These are phyloP conservation scores for Lumnitzera littorea DNA, from an alignment of 345 rosid genomes.

Conservation along the genomic window DNA sequence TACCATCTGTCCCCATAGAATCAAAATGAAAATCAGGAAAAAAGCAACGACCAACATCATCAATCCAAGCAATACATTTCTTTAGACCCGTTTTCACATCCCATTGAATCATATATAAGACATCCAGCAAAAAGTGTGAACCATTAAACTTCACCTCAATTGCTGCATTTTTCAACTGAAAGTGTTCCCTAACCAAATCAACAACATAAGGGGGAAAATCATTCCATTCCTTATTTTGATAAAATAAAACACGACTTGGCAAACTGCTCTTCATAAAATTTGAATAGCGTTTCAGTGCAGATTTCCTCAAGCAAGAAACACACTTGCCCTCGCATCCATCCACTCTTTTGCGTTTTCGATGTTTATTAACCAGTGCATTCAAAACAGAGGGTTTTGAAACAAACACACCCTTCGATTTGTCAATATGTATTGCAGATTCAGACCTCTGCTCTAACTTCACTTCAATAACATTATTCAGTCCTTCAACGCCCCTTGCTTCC, in stretches of 20 bases:
- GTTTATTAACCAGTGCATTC: conserved; percentile 18
- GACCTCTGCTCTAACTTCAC: conserved; percentile 6
- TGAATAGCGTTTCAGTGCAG: conserved; percentile 22
- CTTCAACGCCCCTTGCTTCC: conserved; percentile 10
- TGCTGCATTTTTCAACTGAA: conserved; percentile 25
- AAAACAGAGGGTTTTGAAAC: conserved; percentile 15
- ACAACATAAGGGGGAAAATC: conserved; percentile 27
- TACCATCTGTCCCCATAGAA: conserved; percentile 7
- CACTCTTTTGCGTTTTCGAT: conserved; percentile 46
- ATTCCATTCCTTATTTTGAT: conserved; percentile 29
- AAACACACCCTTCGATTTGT: conserved; percentile 2
- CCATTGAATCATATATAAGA: conserved; percentile 26
- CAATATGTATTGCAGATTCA: background rate
- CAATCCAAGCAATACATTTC: conserved; percentile 42
- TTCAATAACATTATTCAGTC: background rate
- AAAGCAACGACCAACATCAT: conserved; percentile 30
- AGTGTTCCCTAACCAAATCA: conserved; percentile 17
- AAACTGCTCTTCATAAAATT: conserved; percentile 26
- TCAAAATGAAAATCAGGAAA: conserved; percentile 26
- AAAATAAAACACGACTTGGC: conserved; percentile 33
- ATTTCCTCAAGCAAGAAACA: conserved; percentile 14
- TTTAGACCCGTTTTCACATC: conserved; percentile 22
- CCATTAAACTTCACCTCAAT: conserved; percentile 25
- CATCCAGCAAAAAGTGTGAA: conserved; percentile 23
- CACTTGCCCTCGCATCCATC: conserved; percentile 23